Evolutionary conservation across 345 rosid genomes (phyloP), one percentile per base, ranked within the genome.

Genomic region (thale cress (Arabidopsis thaliana)): DNA sequence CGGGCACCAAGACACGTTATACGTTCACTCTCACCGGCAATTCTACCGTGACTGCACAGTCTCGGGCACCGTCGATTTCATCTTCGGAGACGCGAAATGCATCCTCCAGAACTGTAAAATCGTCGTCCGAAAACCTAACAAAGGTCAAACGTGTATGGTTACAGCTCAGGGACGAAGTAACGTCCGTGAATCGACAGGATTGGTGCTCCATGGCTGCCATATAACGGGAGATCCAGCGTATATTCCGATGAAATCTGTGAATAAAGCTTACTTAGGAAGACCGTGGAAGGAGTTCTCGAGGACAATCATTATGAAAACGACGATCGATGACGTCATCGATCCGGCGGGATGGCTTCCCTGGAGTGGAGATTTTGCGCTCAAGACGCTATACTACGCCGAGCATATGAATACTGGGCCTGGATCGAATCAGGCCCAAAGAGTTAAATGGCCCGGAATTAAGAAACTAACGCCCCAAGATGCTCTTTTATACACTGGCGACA

Each of bases 41-140:
- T 89, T 82, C 87, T 92, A 83, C 83, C 86, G 89, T 9, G 87
- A 87, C 66, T 92, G 97, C 71, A 79, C 83, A 73, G 78, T 92
- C 67, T 53, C 84, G 3, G 93, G 91, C n/a, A 90, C 97, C 62
- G 80, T 90, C 3, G 94, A 88, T 67, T 84, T 87, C 87, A 80
- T 93, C 79, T 87, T 87, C 62, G 94, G 96, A 0, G 85, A 89
- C 30, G 84, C 94, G 0, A 74, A 80, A 0, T 79, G 84, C 5
- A 59, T 87, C 4, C 83, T 91, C 70, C 97, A 93, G 25, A 88
- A 88, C 79, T 87, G 91, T 84, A 78, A 78, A 37, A 61, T 93
- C 44, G 67, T 88, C 11, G 72, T 91, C 2, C 67, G 87, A 55
- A 87, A 85, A 53, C 88, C 98, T 5, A 8, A 77, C 6, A 41